Percentiles rank a stretch among this genome's conserved stretches.
Conservation (phyloP, 73 alveolate genomes). For the Uronychia binucleata region DNA sequence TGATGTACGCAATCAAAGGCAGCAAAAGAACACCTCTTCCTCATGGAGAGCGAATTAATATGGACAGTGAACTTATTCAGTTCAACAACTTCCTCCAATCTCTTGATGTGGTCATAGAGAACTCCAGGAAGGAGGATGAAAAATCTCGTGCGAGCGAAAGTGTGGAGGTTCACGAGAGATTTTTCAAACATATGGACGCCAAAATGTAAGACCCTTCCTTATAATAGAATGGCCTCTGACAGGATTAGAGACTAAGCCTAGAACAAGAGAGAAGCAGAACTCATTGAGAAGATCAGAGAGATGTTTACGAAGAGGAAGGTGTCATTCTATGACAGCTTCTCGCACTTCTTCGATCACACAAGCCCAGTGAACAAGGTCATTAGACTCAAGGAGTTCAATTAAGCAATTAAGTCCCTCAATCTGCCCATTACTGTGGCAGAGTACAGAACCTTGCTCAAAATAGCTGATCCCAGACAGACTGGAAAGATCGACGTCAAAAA, state of each 20-base stretch:
- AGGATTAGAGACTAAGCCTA: slow-evolving; percentile 10
- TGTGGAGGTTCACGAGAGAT: slow-evolving; percentile 33
- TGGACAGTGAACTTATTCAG: slow-evolving; percentile 17
- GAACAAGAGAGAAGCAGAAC: slow-evolving; percentile 15
- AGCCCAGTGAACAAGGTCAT: slow-evolving; percentile 6
- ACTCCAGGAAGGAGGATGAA: slow-evolving; percentile 27
- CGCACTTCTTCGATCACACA: slow-evolving; percentile 18
- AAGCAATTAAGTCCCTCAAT: slow-evolving; percentile 26
- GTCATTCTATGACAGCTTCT: slow-evolving; percentile 45
- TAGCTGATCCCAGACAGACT: slow-evolving; percentile 43
- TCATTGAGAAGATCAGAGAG: slow-evolving; percentile 36
- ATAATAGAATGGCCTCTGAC: background rate
- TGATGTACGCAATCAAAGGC: slow-evolving; percentile 38
- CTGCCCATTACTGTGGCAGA: slow-evolving; percentile 48
- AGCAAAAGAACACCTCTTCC: slow-evolving; percentile 14
- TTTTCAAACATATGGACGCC: slow-evolving; percentile 17
- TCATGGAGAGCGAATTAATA: background rate
- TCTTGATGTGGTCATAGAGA: slow-evolving; percentile 24
- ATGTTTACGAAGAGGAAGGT: slow-evolving; percentile 44
- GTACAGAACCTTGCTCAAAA: slow-evolving; percentile 35
- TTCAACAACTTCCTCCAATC: slow-evolving; percentile 27
- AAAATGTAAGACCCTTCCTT: slow-evolving; percentile 31
- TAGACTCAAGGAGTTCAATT: slow-evolving; percentile 18
- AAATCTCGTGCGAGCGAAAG: slow-evolving; percentile 10
- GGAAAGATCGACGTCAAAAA: slow-evolving; percentile 24